Base-by-base conservation (phyloP, 2,329 filamentous ascomycete species). In the Harringtonia aguacate region DNA sequence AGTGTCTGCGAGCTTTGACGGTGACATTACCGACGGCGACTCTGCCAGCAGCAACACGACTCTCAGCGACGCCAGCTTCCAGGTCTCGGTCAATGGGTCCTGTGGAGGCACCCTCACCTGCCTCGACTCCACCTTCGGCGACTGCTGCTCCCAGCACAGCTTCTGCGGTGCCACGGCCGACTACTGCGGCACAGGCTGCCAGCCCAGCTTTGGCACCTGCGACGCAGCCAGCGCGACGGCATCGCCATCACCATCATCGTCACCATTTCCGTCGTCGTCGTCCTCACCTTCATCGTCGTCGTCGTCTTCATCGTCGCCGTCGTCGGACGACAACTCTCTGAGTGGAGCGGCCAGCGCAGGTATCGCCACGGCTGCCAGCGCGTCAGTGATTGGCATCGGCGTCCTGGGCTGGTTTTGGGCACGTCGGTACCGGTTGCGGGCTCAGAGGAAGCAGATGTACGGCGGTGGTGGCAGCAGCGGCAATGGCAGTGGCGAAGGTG, bases 151-250 rank as follows among this genome's bases (percentile, higher is more conserved):
- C 18, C 33, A 39, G 31, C 45, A 45, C 28, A 46, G 47, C 24
- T 52, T 43, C 36, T 52, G 50, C 31, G 50, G 50, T 27, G 44
- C 39, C 18, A 28, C 30, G 8, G 22, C 39, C 31, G 50, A 44
- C 9, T 50, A 50, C 43, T 52, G 50, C 27, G 50, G 46, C 14
- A 41, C 42, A n/a, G 48, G 48, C 29, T 52, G 50, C 40, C 36
- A 51, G 54, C 31, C 29, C 22, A 27, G 20, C 15, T 47, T 44
- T 39, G 18, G 18, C 13, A 36, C 13, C 14, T 24, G 33, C n/a
- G n/a, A n/a, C n/a, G n/a, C n/a, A n/a, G n/a, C n/a, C n/a, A n/a
- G n/a, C n/a, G n/a, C n/a, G n/a, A n/a, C n/a, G n/a, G n/a, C n/a
- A n/a, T n/a, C n/a, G n/a, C n/a, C n/a, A n/a, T n/a, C n/a, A n/a